Evolutionary conservation across 768 basidiomycete species (phyloP), one percentile per base, ranked within the genome.

Genomic region (Serpula lacrymans): DNA sequence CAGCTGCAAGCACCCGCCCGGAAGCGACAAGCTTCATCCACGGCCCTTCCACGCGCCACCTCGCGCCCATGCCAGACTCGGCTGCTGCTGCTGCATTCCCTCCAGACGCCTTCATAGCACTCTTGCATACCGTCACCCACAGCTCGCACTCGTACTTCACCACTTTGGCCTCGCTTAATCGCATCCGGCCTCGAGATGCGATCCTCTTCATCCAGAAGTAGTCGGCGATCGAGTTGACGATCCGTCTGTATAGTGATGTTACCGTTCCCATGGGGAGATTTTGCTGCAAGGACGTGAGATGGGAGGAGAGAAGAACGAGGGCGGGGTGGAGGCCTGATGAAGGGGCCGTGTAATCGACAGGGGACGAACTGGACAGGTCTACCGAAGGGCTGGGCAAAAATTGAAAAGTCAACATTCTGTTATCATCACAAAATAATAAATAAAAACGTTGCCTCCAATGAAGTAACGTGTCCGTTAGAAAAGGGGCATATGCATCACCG

Each of bases 91-190:
- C n/a, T n/a, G n/a, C n/a, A n/a, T n/a, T n/a, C n/a, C n/a, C n/a
- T n/a, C n/a, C n/a, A 14, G 60, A 60, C n/a, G 49, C 51, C n/a
- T 46, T 56, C 27, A 91, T 62, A 2, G 80, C 83, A 16, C 67
- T 62, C 20, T 78, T 75, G 43, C 82, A 88, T 6, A 87, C 84
- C 62, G 89, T 85, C 5, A 84, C 72, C 92, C 93, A 92, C 34
- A 90, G 71, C 54, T 82, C 75, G 67, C 78, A 80, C 60, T 98
- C 93, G 1, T 75, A 74, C 16, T 68, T 68, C 16, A 95, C 71
- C 16, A 67, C 64, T 43, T 69, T 72, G 4, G 84, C 88, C 40
- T 89, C 84, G n/a, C n/a, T n/a, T 3, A 40, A 16, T 4, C 46
- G 57, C 24, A 57, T 50, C 17, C 63, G 40, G 31, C 47, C 50